phyloP scores from a whole-genome alignment of 495 filamentous ascomycete genomes.

The Lophiotrema nucula region DNA sequence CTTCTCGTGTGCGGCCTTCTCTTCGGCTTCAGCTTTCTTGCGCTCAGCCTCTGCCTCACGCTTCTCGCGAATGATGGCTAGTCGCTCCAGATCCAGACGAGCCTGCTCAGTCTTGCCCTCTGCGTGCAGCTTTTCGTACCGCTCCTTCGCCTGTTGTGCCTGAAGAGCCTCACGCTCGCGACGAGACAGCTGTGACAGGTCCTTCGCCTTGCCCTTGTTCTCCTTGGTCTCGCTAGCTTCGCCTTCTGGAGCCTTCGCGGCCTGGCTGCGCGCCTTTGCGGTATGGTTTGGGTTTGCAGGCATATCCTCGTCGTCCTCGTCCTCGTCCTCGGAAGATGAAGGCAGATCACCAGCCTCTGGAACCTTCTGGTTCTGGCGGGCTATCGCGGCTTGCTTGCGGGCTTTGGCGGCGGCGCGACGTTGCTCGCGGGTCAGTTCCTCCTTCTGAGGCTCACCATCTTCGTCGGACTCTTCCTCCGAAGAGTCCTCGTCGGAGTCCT shows the following conservation, averaged over 20 bases:
- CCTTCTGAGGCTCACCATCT: constrained; percentile 43
- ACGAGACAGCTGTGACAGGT: constrained; percentile 63
- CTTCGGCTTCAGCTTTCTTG: constrained; percentile 64
- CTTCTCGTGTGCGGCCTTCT: constrained; percentile 44
- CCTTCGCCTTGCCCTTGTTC: constrained; percentile 36
- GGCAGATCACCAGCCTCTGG: constrained; percentile 83
- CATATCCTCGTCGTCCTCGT: constrained; percentile 60
- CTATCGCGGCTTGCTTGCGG: constrained; percentile 83
- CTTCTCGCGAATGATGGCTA: constrained; percentile 78
- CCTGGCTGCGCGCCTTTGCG: constrained; percentile 63
- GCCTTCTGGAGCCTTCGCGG: constrained; percentile 51
- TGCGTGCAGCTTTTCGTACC: constrained; percentile 89
- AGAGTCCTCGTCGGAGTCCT: constrained; percentile 48
- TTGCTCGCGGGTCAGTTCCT: constrained; percentile 75
- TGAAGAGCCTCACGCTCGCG: constrained; percentile 87
- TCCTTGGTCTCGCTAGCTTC: constrained; percentile 36
- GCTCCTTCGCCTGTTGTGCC: constrained; percentile 83
- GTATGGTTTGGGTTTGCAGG: constrained; percentile 92
- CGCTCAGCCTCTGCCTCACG: constrained; percentile 77
- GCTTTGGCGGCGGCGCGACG: constrained; percentile 86
- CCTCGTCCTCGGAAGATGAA: constrained; percentile 60
- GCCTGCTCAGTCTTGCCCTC: constrained; percentile 98
- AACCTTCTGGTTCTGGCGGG: constrained; percentile 59
- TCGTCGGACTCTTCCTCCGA: constrained; percentile 34
- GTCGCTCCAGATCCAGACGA: constrained; percentile 80